A percentile compares a stretch with the other conserved stretches of the same genome.
phyloP scores from a whole-genome alignment of 129 eudicot species.

The Flaveria brownii region DNA sequence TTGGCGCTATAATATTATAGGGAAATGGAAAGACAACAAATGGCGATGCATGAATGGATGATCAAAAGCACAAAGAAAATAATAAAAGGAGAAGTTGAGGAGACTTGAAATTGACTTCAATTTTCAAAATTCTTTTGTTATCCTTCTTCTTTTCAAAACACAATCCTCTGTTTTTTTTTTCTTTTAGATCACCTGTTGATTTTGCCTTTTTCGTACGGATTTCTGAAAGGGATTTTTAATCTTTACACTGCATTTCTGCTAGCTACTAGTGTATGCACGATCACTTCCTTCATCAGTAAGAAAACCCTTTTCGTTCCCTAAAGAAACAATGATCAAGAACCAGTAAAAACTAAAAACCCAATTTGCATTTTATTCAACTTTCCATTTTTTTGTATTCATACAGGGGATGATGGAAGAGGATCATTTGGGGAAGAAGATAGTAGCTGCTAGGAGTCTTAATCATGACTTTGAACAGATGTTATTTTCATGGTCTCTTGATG shows the following conservation, averaged over 20 bases:
- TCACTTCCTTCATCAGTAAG: no score
- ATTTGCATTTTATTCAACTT: no score
- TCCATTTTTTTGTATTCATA: no score
- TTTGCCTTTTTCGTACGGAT: constrained; percentile 21
- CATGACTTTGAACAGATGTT: constrained; percentile 20
- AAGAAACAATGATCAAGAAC: no score
- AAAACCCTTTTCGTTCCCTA: no score
- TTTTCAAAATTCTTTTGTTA: not conserved
- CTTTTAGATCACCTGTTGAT: not conserved
- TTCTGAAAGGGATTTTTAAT: not conserved
- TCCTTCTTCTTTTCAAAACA: constrained; percentile 2
- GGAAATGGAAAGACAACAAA: constrained; percentile 17
- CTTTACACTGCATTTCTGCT: not conserved
- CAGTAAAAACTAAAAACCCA: no score
- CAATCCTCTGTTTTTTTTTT: not conserved
- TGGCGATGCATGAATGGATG: constrained; percentile 24
- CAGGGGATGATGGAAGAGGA: no score
- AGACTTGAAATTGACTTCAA: not conserved
- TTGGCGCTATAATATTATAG: not conserved
- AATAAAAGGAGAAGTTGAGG: not conserved
- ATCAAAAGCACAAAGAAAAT: constrained; percentile 16
- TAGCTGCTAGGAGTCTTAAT: not conserved
- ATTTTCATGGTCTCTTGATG: constrained; percentile 44
- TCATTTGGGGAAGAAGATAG: no score
- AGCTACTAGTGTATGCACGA: no score